phyloP scores from a whole-genome alignment of 495 filamentous ascomycete genomes.

The Haplographium delicatum region DNA sequence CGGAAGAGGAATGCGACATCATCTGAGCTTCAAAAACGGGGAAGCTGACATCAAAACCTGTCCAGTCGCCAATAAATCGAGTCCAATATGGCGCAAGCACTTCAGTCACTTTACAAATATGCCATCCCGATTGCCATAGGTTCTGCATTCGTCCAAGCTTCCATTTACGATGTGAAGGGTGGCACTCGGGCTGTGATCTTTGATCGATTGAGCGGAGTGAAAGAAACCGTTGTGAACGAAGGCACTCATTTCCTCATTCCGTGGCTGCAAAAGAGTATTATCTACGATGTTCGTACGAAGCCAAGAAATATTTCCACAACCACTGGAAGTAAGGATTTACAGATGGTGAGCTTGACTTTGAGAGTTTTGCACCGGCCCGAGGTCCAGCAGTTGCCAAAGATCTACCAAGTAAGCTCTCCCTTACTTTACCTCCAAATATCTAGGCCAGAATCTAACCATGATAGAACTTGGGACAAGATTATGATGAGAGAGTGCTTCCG shows the following conservation, averaged over 20 bases:
- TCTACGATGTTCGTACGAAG: conserved; percentile 98
- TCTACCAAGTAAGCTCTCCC: conserved; percentile 77
- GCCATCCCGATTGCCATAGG: conserved; percentile 67
- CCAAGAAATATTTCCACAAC: conserved; percentile 97
- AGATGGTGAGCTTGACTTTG: conserved; percentile 99
- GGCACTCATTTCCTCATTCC: conserved; percentile 96
- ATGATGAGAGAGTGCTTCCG: conserved; percentile 98
- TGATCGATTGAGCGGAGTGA: conserved; percentile 87
- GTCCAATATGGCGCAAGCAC: conserved; percentile 55
- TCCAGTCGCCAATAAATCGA: too few relatives aligned
- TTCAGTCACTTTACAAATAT: conserved; percentile 59
- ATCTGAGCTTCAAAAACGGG: too few relatives aligned
- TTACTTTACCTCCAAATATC: neutral
- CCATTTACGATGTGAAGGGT: conserved; percentile 95
- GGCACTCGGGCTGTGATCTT: conserved; percentile 96
- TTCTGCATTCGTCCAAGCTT: conserved; percentile 57
- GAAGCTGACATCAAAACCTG: too few relatives aligned
- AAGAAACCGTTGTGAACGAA: conserved; percentile 88
- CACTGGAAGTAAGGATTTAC: conserved; percentile 96
- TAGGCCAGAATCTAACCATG: conserved; percentile 1
- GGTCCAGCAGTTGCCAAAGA: conserved; percentile 86
- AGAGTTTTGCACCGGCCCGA: conserved; percentile 94
- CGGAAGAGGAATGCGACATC: too few relatives aligned
- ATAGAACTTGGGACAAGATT: conserved; percentile 82
- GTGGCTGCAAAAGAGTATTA: conserved; percentile 90